Evolutionary conservation across 2,329 filamentous ascomycete species (phyloP), one percentile per base, ranked within the genome.

Genomic region (Thielaviopsis ethacetica): DNA sequence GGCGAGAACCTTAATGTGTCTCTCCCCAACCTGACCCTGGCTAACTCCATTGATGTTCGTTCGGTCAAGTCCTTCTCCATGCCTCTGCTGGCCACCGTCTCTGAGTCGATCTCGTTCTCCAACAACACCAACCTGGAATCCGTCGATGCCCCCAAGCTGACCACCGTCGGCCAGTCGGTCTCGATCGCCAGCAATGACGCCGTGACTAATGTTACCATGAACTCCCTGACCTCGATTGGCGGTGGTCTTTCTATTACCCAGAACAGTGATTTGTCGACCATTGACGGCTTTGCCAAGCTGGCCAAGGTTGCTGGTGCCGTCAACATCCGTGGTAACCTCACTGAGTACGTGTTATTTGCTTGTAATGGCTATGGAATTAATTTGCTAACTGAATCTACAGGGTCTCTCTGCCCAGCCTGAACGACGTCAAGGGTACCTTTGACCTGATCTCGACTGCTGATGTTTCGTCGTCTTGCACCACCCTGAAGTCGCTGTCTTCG

Each of bases 241-340:
- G 91, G 88, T 74, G 88, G 86, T 70, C 81, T 95, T 70, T 83
- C 86, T 65, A 82, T 98, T 68, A 85, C 87, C 73, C 95, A 95
- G 82, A 96, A 97, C 84, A 88, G 88, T 62, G 75, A 76, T 59
- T 79, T 96, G 38, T 65, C 72, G 59, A 69, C 74, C 62, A 76
- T 96, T 59, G 72, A 79, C 63, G 82, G 81, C 38, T 86, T 97
- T 73, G 77, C 79, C 62, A 69, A 76, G 63, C 80, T 98, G 27
- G 68, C 80, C 68, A 80, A 75, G 59, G 81, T 96, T 61, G 80
- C 77, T 63, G 91, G 91, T 74, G 89, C 88, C 66, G 77, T 97
- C 68, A 85, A 89, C 71, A 82, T 95, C 71, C 83, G 84, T 66
- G 93, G 93, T 67, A 86, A 83, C 75, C 94, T 96, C 72, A 79